Evolutionary conservation across 2,329 filamentous ascomycete genomes (phyloP).

Genomic region (Colletotrichum salicis): DNA sequence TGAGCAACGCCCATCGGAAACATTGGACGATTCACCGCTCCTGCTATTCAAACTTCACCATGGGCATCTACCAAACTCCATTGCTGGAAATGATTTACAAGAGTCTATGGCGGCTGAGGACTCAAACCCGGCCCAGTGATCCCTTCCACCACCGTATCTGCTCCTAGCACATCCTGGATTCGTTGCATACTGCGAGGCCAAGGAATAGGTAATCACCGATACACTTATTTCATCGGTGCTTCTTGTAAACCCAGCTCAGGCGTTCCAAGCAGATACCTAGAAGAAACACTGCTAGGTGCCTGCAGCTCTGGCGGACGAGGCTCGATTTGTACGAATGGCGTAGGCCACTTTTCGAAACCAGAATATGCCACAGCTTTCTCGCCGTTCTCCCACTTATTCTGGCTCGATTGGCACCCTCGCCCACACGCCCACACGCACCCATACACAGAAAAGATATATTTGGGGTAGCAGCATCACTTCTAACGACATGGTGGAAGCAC

Average conservation of each 20-base stretch:
- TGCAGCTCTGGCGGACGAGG: neutral
- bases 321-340: neutral
- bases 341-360: neutral
- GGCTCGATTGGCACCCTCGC: neutral
- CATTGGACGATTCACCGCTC: slow-evolving; percentile 1
- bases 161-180: neutral
- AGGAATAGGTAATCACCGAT: neutral
- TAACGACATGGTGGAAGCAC: neutral
- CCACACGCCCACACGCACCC: neutral
- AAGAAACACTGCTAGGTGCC: neutral
- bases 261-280: neutral
- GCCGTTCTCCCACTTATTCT: neutral
- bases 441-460: neutral
- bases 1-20: slow-evolving; percentile 3
- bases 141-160: neutral
- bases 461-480: neutral
- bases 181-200: neutral
- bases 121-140: neutral
- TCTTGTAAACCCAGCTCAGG: neutral
- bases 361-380: neutral
- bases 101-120: neutral
- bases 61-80: neutral
- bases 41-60: neutral
- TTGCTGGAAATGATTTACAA: slow-evolving; percentile 7
- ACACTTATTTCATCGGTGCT: neutral